Base-by-base conservation (phyloP, 2,329 filamentous ascomycete species). In the Colletotrichum cuscutae region DNA sequence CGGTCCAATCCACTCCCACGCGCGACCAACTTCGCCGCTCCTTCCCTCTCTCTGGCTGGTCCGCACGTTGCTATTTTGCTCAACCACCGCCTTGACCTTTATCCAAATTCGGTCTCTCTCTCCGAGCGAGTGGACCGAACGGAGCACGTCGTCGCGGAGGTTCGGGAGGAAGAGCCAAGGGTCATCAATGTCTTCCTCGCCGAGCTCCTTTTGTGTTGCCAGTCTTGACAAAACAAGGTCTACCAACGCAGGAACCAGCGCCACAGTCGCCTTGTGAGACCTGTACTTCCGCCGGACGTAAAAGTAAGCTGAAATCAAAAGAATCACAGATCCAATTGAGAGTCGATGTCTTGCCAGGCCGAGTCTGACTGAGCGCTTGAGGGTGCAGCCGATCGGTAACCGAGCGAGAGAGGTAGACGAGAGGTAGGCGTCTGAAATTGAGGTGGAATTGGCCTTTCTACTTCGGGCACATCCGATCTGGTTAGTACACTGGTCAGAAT, bases 51-150 rank as follows among this genome's bases (percentile, higher is more conserved):
- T 84, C 88, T 95, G 83, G 83, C 89, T 86, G 0, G 89, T 94
- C 54, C 97, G 89, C 19, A 99, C 93, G 79, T 99, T 99, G 73
- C 94, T 93, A 81, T 99, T 99, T 82, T 92, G 92, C 83, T 99
- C 97, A 1, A 99, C 95, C 65, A 98, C 93, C 64, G 87, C 90
- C 76, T 91, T 89, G 24, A 99, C 97, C 62, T 91, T 90, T 75
- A 91, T 89, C 97, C 97, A 99, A 63, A 99, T 86, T 68, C 90
- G 89, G 79, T 97, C 93, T 49, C 97, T 89, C 77, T 95, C 90
- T 9, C 88, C 87, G 24, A 95, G 88, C 4, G 90, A 92, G 81
- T 98, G 94, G 74, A 97, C 92, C 32, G 93, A 90, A 24, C 96
- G 89, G 52, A 99, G 86, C 3, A 99, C 92, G 79, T 98, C 96